Percentiles rank a stretch among this genome's conserved stretches.
Evolutionary conservation across 192 early-diverging fungal species (phyloP).

Genomic region (Powellomyces hirtus): DNA sequence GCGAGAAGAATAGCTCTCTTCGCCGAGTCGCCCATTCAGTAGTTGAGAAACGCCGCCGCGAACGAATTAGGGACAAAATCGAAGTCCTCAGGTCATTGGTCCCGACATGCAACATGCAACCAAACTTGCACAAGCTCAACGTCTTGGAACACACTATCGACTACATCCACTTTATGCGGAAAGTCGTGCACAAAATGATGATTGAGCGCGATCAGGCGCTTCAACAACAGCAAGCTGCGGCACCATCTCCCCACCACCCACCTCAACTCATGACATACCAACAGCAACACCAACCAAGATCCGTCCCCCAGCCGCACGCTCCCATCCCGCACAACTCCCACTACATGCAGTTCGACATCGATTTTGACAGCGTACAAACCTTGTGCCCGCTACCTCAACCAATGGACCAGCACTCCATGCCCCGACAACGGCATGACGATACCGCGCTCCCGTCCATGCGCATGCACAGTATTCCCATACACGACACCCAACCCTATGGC

Average conservation of each 20-base stretch:
- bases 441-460: not conserved
- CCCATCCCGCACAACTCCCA: slow-evolving; percentile 6
- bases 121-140: slow-evolving; percentile 64
- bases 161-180: slow-evolving; percentile 62
- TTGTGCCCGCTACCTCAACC: not conserved
- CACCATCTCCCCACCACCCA: not conserved
- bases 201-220: slow-evolving; percentile 13
- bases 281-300: not conserved
- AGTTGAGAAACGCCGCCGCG: slow-evolving; percentile 75
- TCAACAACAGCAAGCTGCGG: not conserved
- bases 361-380: slow-evolving; percentile 5
- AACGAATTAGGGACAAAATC: slow-evolving; percentile 76
- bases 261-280: not conserved
- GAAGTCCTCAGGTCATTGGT: slow-evolving; percentile 68
- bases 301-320: not conserved
- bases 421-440: not conserved
- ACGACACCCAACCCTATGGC: too few relatives aligned
- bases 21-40: slow-evolving; percentile 76
- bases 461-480: not conserved
- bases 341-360: slow-evolving; percentile 21
- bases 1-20: too few relatives aligned
- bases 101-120: slow-evolving; percentile 59
- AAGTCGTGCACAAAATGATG: slow-evolving; percentile 11
- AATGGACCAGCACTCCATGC: not conserved
- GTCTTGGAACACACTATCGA: slow-evolving; percentile 68